Evolutionary conservation across 371 early-diverging fungal genomes (phyloP).

Genomic region (Batrachochytrium dendrobatidis): DNA sequence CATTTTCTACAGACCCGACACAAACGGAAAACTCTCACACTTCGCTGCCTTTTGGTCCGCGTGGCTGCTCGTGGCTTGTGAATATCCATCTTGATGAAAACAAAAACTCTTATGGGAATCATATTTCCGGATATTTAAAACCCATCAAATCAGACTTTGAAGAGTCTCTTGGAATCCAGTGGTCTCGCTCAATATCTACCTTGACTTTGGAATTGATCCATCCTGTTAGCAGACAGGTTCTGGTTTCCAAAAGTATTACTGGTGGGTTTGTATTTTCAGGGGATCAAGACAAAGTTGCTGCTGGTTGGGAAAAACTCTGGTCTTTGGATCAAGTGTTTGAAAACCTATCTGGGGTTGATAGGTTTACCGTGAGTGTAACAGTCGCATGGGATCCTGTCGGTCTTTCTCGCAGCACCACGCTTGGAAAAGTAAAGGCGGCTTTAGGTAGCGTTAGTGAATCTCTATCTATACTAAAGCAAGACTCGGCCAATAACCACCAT

Average conservation of each 20-base stretch:
- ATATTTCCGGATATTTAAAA: slow-evolving; percentile 16
- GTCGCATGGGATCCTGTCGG: background rate
- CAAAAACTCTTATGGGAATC: slow-evolving; percentile 8
- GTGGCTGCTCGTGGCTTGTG: slow-evolving; percentile 16
- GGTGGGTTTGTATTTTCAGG: slow-evolving; percentile 35
- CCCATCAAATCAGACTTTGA: slow-evolving; percentile 13
- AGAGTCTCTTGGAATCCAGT: slow-evolving; percentile 12
- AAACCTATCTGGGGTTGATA: background rate
- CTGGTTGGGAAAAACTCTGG: background rate
- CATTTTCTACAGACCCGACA: slow-evolving; percentile 8
- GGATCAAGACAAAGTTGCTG: slow-evolving; percentile 3
- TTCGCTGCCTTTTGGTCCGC: slow-evolving; percentile 18
- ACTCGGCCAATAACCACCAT: background rate
- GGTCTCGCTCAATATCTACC: slow-evolving; percentile 16
- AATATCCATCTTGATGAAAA: slow-evolving; percentile 5
- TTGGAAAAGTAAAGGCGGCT: background rate
- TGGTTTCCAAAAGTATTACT: slow-evolving; percentile 25
- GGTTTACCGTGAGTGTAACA: background rate
- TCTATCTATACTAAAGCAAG: background rate
- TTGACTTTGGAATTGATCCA: slow-evolving; percentile 14
- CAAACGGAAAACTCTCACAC: no score
- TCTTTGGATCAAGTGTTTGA: background rate
- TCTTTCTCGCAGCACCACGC: background rate
- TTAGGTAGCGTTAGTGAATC: background rate
- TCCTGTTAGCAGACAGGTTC: background rate